Base-by-base conservation (phyloP, 306 rosid genomes). In the Ammopiptanthus mongolicus region DNA sequence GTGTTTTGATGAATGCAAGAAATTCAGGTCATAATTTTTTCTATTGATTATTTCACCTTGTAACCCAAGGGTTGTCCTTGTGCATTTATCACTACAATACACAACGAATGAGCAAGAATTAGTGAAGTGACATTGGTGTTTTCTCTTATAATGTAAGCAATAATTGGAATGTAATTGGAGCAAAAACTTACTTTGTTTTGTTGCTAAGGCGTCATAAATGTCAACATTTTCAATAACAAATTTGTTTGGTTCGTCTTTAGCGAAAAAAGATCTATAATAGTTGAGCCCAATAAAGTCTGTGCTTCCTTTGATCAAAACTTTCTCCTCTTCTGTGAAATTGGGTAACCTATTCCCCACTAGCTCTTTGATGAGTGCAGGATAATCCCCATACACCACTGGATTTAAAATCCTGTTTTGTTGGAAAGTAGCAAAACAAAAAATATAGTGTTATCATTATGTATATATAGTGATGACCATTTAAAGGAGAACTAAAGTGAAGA, bases 291-390 rank as follows among this genome's bases (percentile, higher is more conserved):
- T 17, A 13, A 84, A 84, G 15, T 77, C 85, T 3, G 50, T 7
- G 41, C 77, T 57, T 48, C 84, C 84, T 73, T 60, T 28, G 5
- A 84, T 4, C 58, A 84, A 12, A 0, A 0, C 3, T 44, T 29
- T 67, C 42, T 84, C 80, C 56, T 61, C 37, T n/a, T 29, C 6
- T 0, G 78, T 65, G 68, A 84, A 80, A 3, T 8, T 6, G 0
- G 87, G 87, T 3, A 84, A 61, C 62, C 85, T 80, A 14, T 84
- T 74, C 39, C 58, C 65, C 51, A 84, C 80, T 8, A 59, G n/a
- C 2, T 44, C n/a, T 36, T 4, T 76, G 80, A 80, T 76, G 8
- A 10, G 52, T 22, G 61, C 8, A 10, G 84, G 84, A 55, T 84
- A 84, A 34, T 61, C 28, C 8, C 85, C 84, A 19, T n/a, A 13